Evolutionary conservation across 2,329 filamentous ascomycete genomes (phyloP), one percentile per base, ranked within the genome.

Genomic region (Aspergillus fijiensis): DNA sequence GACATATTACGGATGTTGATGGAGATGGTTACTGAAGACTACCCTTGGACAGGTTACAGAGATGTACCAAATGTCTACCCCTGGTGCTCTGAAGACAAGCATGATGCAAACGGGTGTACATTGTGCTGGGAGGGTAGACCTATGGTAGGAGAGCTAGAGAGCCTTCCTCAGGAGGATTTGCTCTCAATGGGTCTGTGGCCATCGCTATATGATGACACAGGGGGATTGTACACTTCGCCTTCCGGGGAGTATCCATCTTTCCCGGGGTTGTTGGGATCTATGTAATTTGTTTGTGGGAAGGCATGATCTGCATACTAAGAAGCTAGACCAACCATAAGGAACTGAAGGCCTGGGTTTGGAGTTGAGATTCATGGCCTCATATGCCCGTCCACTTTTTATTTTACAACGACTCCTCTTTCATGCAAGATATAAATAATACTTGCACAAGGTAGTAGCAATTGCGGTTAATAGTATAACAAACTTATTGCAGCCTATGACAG

Each of bases 1-100:
- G 53, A 55, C 45, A 55, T 55, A 12, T 10, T 55, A 35, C 53
- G 53, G 3, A 55, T 55, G 53, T n/a, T 55, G 27, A 25, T 14
- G 16, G 53, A 55, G 45, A 48, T 55, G 53, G n/a, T 25, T 3
- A 55, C 53, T 3, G 53, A 55, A 27, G 42, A 55, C 2, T 49
- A 35, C 16, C 53, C 53, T 7, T 55, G 52, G 53, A 19, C 5
- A 19, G 27, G 25, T n/a, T 11, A 29, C 9, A 42, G 5, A 14
- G n/a, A 29, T 5, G 12, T 25, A 2, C 23, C 42, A 2, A 14
- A 55, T 16, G 4, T 49, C n/a, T 45, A 12, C 14, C 11, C 6
- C 16, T 55, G 53, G 53, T 21, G 25, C 5, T 47, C 39, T 23
- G 21, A 19, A 6, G 53, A 55, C n/a, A 29, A 25, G n/a, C 53